Evolutionary conservation across 345 rosid species (phyloP), one percentile per base, ranked within the genome.

Genomic region (Dovyalis caffra): DNA sequence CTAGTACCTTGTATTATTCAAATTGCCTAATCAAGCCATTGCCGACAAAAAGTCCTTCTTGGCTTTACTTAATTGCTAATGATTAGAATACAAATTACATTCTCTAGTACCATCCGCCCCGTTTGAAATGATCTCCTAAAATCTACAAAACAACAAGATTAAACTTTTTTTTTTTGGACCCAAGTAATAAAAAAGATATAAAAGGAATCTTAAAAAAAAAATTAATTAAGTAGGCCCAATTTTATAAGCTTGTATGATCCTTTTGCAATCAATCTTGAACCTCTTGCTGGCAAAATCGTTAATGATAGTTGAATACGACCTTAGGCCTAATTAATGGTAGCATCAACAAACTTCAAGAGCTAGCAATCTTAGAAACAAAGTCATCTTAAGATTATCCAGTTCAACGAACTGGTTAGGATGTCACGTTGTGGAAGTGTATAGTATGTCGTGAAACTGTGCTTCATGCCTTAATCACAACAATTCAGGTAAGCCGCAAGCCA

Each of bases 11-110:
- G 33, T 72, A 40, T 34, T 38, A 35, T 72, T 66, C 12, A 18
- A 25, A 20, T 64, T 73, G 43, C 29, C 74, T 53, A n/a, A 66
- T 31, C 6, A 35, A 31, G 64, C 37, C 74, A 64, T 60, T 78
- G 70, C 77, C 76, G 62, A 70, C 79, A 70, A 31, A 3, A 45
- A 60, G 66, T 37, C 33, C 61, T 1, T 56, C 61, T 10, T n/a
- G 11, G 61, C 61, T 56, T 56, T 21, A 2, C 61, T 7, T 7
- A 6, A 56, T 4, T 6, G 26, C 4, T 56, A 56, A 51, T 3
- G 20, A 51, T 51, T 51, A 51, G n/a, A 51, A 18, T 51, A 2
- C 57, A 51, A 51, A 25, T 56, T 21, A 40, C 47, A 12, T 12
- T 40, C 0, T 40, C 47, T 2, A 12, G 12, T 2, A 12, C 47